A percentile compares a stretch with the other conserved stretches of the same genome.
Evolutionary conservation across 1,139 yeast genomes (phyloP).

Genomic region (Geotrichum histeridarum): DNA sequence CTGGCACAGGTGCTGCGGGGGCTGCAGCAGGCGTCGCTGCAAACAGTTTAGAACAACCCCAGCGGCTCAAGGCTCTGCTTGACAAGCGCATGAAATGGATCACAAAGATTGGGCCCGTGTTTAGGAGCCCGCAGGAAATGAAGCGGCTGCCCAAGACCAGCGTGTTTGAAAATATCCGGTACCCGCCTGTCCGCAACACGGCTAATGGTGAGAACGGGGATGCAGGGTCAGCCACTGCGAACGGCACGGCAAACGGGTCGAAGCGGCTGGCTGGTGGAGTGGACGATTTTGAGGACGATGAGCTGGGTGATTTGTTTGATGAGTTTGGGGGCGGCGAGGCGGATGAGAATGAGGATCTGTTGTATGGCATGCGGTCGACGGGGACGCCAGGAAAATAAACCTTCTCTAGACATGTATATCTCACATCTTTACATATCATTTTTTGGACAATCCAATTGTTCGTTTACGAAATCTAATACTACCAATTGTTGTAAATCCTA

Average conservation of each 20-base stretch:
- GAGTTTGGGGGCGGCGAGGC: conserved; percentile 6
- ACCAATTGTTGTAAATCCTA: background rate
- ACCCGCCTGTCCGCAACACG: conserved; percentile 6
- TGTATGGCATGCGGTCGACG: conserved; percentile 41
- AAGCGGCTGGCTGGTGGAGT: background rate
- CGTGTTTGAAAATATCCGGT: conserved; percentile 12
- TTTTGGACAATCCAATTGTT: background rate
- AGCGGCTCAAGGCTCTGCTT: conserved; percentile 69
- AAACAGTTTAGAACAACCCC: conserved; percentile 46
- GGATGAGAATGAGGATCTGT: background rate
- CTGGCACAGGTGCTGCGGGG: background rate
- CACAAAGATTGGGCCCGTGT: conserved; percentile 78
- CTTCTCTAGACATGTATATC: background rate
- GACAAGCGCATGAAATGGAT: conserved; percentile 91
- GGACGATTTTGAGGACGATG: conserved; percentile 5
- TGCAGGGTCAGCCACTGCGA: background rate
- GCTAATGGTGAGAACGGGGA: background rate
- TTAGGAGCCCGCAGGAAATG: conserved; percentile 56
- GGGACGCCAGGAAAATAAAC: conserved; percentile 8
- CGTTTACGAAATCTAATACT: background rate
- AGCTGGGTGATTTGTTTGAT: background rate
- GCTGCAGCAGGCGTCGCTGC: conserved; percentile 37
- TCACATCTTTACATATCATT: background rate
- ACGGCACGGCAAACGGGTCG: background rate
- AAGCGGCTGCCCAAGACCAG: conserved; percentile 64